Percentiles rank a stretch among this genome's conserved stretches.
These are phyloP conservation scores for Perilla frutescens DNA, from an alignment of 257 asterid species.

Conservation along the genomic window DNA sequence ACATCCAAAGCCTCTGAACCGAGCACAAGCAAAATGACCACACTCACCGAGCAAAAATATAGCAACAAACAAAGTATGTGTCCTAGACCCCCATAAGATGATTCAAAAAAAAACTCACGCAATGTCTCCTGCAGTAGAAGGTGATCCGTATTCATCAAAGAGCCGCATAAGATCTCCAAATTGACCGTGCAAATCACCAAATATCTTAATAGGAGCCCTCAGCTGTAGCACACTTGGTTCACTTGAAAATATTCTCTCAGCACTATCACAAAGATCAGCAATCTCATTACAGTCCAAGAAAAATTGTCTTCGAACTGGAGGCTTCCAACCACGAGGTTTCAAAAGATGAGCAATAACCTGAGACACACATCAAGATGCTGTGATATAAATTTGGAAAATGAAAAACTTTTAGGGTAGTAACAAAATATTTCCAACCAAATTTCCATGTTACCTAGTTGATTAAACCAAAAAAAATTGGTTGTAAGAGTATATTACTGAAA, in stretches of 20 bases:
- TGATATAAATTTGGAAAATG: constrained; percentile 3
- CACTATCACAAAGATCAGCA: constrained; percentile 95
- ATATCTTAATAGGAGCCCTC: constrained; percentile 94
- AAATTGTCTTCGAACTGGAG: constrained; percentile 93
- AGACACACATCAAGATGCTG: constrained; percentile 23
- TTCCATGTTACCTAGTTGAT: neutral
- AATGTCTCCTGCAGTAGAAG: constrained; percentile 96
- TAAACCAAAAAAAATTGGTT: neutral
- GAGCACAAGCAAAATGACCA: neutral
- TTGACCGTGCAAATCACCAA: constrained; percentile 98
- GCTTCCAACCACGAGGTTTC: constrained; percentile 99
- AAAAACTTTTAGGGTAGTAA: neutral
- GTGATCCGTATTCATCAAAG: constrained; percentile 94
- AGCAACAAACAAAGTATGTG: too few relatives aligned
- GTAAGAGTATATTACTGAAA: constrained; percentile 4
- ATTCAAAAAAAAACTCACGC: constrained; percentile 56
- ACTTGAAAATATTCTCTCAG: constrained; percentile 91
- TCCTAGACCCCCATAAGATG: neutral
- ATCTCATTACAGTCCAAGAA: constrained; percentile 97
- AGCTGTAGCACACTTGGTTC: constrained; percentile 96
- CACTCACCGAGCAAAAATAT: too few relatives aligned
- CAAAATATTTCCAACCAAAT: neutral
- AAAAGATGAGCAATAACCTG: constrained; percentile 91
- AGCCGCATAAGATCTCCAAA: constrained; percentile 99
- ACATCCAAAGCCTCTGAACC: neutral